Percentiles rank a stretch among this genome's conserved stretches.
Conservation (phyloP, 2,329 filamentous ascomycete genomes). For the Pseudopithomyces chartarum region DNA sequence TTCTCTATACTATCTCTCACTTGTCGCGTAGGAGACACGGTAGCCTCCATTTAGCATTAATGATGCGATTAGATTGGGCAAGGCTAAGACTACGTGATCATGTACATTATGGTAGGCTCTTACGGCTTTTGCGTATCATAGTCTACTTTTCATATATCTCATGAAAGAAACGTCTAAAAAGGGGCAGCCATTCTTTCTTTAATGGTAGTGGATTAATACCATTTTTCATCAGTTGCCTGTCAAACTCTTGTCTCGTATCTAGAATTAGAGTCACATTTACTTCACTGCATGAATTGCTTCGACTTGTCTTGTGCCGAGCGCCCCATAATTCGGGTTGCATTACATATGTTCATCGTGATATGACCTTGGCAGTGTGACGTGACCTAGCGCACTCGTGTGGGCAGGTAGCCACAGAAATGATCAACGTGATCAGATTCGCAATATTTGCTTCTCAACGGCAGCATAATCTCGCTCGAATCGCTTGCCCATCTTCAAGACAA, state of each 20-base stretch:
- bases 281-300: neutral
- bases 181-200: constrained; percentile 44
- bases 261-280: neutral
- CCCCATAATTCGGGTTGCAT: too few species aligned
- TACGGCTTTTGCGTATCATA: constrained; percentile 2
- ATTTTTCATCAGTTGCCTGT: constrained; percentile 44
- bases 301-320: neutral
- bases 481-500: neutral
- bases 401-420: too few species aligned
- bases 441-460: too few species aligned
- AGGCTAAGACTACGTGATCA: constrained; percentile 8
- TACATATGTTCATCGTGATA: too few species aligned
- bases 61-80: constrained; percentile 1
- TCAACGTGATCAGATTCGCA: too few species aligned
- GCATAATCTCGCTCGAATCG: neutral
- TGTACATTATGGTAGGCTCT: constrained; percentile 13
- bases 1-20: constrained; percentile 6
- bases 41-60: constrained; percentile 8
- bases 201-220: constrained; percentile 38
- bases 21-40: constrained; percentile 5
- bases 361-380: too few species aligned
- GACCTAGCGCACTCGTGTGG: too few species aligned
- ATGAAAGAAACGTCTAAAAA: constrained; percentile 27
- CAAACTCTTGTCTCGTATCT: constrained; percentile 21
- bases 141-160: constrained; percentile 14